Base-by-base conservation (phyloP, 2,329 filamentous ascomycete genomes). In the Xylariaceae sp. region DNA sequence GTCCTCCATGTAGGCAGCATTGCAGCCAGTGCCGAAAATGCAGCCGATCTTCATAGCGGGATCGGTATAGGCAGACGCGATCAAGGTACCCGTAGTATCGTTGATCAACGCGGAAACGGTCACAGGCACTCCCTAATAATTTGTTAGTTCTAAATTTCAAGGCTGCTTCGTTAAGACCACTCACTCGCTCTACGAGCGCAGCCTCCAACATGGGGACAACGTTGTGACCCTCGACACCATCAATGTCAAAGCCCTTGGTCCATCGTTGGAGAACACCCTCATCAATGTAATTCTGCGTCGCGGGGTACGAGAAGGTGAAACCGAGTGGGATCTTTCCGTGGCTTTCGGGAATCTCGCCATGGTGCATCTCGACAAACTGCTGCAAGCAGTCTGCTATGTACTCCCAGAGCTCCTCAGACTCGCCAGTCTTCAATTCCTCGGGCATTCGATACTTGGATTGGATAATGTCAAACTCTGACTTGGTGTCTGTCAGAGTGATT, bases 11-110 rank as follows among this genome's bases (percentile, higher is more conserved):
- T 98, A 98, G 32, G 93, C 93, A 33, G 92, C 93, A 62, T 98
- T 98, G 73, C 93, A 96, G 48, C 93, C 93, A 11, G 93, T 98
- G 59, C 93, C 93, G 61, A 98, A 98, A 64, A 98, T 98, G 69
- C 92, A 96, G 45, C 93, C 93, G 60, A 97, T 93, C 71, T 83
- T 90, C 80, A 96, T 94, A 57, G 84, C 82, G 37, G 84, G 74
- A 64, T 98, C 91, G n/a, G 92, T 97, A 71, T 98, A 98, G 22
- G 89, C 86, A 21, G 92, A 97, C 50, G 93, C 93, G 61, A 98
- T 95, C 60, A 98, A 75, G 23, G 93, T 98, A 60, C 93, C 93
- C 16, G 92, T 97, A 38, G 93, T 98, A 67, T 98, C 93, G 67
- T 98, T 98, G 71, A 97, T 93, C 66, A 98, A 71, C 27, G 93